phyloP scores from a whole-genome alignment of 768 basidiomycete genomes.

The Flagelloscypha sp. region DNA sequence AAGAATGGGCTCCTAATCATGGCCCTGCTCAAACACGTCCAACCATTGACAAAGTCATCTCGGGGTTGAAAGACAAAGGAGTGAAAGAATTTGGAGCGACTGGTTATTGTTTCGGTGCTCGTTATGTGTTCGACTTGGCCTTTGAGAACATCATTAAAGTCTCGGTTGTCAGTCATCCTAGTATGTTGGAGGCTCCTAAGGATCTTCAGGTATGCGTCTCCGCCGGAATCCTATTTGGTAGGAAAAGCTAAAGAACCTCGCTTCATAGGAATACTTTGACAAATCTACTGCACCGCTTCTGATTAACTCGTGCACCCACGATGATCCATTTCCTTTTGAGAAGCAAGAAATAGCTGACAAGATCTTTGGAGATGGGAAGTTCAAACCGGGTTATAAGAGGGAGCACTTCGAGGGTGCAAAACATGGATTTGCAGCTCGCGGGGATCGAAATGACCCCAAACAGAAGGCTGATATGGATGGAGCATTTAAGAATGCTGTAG shows the following conservation, averaged over 20 bases:
- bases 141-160: conserved; percentile 45
- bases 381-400: conserved; percentile 41
- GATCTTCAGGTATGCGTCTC: conserved; percentile 51
- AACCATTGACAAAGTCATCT: conserved; percentile 23
- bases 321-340: conserved; percentile 42
- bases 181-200: conserved; percentile 45
- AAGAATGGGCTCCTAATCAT: conserved; percentile 32
- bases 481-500: conserved; percentile 47
- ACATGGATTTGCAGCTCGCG: conserved; percentile 50
- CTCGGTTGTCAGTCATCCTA: conserved; percentile 50
- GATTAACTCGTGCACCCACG: conserved; percentile 56
- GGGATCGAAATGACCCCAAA: conserved; percentile 38
- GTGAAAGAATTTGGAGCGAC: conserved; percentile 25
- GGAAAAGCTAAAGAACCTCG: background rate
- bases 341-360: conserved; percentile 37
- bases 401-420: conserved; percentile 38
- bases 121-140: conserved; percentile 55
- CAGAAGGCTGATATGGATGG: conserved; percentile 59
- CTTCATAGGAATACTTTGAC: conserved; percentile 37
- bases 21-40: conserved; percentile 22
- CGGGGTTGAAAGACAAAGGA: conserved; percentile 25
- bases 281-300: conserved; percentile 48
- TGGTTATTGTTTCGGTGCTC: conserved; percentile 31
- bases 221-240: background rate
- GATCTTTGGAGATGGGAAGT: conserved; percentile 39